These are phyloP conservation scores for Tricholoma furcatifolium DNA, from an alignment of 768 basidiomycete species.

Conservation along the genomic window DNA sequence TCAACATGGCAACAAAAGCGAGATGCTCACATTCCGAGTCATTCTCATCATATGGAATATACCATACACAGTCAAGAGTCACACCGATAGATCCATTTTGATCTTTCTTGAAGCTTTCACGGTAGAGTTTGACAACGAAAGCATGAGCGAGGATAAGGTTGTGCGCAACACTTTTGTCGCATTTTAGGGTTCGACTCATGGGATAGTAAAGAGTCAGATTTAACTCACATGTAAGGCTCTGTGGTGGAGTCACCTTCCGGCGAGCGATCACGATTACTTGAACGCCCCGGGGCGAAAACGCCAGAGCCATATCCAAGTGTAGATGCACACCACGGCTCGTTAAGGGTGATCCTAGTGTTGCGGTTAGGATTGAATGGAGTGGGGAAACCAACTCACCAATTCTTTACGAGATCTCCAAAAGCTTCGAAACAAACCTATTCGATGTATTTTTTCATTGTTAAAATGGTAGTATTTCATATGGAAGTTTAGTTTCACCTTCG, in stretches of 20 bases:
- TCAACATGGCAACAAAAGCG: neutral
- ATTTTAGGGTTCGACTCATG: neutral
- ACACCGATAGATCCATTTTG: constrained; percentile 70
- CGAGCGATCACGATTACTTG: constrained; percentile 55
- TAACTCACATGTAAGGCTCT: constrained; percentile 61
- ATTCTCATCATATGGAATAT: constrained; percentile 63
- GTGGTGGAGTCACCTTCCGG: constrained; percentile 57
- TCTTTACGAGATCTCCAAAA: constrained; percentile 72
- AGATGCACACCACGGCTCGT: constrained; percentile 72
- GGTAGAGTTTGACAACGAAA: constrained; percentile 61
- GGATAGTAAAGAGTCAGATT: neutral
- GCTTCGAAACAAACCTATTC: constrained; percentile 60
- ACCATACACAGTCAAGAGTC: constrained; percentile 68
- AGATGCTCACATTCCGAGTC: constrained; percentile 50
- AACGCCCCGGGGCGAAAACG: constrained; percentile 67
- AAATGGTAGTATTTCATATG: too few relatives aligned
- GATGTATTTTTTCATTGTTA: neutral
- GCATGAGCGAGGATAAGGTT: constrained; percentile 70
- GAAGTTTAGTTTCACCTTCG: constrained; percentile 35
- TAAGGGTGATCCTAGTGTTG: constrained; percentile 57
- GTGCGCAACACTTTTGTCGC: constrained; percentile 55
- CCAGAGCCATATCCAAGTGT: constrained; percentile 65
- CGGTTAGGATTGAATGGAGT: neutral
- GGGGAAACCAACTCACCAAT: constrained; percentile 48
- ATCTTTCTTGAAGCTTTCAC: constrained; percentile 49